A percentile compares a stretch with the other conserved stretches of the same genome.
Evolutionary conservation across 1,284 basidiomycete genomes (phyloP).

Genomic region (Ustilago bromivora): DNA sequence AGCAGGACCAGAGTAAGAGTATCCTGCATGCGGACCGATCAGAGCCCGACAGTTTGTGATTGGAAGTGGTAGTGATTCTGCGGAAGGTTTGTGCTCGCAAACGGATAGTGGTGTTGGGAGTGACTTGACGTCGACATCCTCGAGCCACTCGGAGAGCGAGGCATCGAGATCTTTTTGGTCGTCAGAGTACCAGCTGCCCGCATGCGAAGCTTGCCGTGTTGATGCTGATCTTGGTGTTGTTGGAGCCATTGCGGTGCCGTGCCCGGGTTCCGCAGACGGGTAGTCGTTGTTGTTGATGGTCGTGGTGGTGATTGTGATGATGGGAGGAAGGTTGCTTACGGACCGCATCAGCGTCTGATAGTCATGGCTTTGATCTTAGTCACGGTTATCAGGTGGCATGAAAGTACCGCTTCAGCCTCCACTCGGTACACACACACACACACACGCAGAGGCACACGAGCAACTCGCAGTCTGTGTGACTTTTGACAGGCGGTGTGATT

Average conservation of each 20-base stretch:
- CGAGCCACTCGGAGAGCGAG: slow-evolving; percentile 41
- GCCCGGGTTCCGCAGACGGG: too few relatives aligned
- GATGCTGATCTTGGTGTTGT: slow-evolving; percentile 6
- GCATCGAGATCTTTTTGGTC: slow-evolving; percentile 73
- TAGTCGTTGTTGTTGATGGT: too few relatives aligned
- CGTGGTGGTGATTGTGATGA: not conserved
- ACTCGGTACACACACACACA: not conserved
- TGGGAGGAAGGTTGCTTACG: not conserved
- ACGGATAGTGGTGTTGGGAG: slow-evolving; percentile 26
- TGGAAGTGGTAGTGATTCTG: slow-evolving; percentile 74
- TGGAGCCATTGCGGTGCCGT: slow-evolving; percentile 23
- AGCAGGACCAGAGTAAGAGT: slow-evolving; percentile 90
- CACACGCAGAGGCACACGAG: too few relatives aligned
- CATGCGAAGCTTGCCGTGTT: slow-evolving; percentile 78
- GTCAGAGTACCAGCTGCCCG: slow-evolving; percentile 88
- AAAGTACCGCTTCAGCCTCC: not conserved
- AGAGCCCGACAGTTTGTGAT: slow-evolving; percentile 85
- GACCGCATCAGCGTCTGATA: too few relatives aligned
- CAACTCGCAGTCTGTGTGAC: not conserved
- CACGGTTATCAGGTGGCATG: too few relatives aligned
- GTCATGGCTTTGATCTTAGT: too few relatives aligned
- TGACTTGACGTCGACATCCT: slow-evolving; percentile 6
- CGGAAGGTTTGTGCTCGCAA: slow-evolving; percentile 1
- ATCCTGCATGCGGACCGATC: slow-evolving; percentile 98
- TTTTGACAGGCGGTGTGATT: not conserved